These are phyloP conservation scores for Erysimum cheiranthoides DNA, from an alignment of 345 rosid genomes.

Conservation along the genomic window DNA sequence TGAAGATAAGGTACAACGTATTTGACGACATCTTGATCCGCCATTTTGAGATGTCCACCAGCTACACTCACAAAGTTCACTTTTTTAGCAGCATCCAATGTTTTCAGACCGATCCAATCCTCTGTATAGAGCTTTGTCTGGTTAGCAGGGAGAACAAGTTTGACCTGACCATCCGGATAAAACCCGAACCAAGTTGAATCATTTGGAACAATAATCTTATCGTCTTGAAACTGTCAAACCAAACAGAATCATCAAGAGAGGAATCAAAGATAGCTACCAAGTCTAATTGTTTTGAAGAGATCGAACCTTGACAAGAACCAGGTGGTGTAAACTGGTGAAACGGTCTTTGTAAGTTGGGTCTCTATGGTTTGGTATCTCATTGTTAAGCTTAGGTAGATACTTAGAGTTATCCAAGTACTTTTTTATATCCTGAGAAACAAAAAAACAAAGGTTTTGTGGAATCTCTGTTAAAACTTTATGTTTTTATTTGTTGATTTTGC, in stretches of 20 bases:
- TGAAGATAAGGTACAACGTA: constrained; percentile 66
- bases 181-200: constrained; percentile 93
- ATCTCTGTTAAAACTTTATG: background rate
- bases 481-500: background rate
- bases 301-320: constrained; percentile 84
- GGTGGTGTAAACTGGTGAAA: constrained; percentile 72
- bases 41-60: constrained; percentile 62
- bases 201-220: constrained; percentile 78
- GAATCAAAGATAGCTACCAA: background rate
- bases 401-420: constrained; percentile 51
- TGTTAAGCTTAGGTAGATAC: constrained; percentile 88
- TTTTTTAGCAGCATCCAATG: constrained; percentile 68
- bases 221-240: constrained; percentile 65
- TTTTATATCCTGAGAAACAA: constrained; percentile 29
- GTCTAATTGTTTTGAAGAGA: constrained; percentile 9
- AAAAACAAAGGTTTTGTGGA: constrained; percentile 1
- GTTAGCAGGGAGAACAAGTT: constrained; percentile 58
- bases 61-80: constrained; percentile 66
- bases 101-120: constrained; percentile 83
- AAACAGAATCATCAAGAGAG: constrained; percentile 3
- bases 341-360: constrained; percentile 65
- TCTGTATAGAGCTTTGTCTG: constrained; percentile 66
- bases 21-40: constrained; percentile 57
- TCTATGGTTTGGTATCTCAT: constrained; percentile 51
- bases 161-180: constrained; percentile 76